A percentile compares a stretch with the other conserved stretches of the same genome.
Evolutionary conservation across 352 stramenopile species (phyloP).

Genomic region (Globisporangium perplexum): DNA sequence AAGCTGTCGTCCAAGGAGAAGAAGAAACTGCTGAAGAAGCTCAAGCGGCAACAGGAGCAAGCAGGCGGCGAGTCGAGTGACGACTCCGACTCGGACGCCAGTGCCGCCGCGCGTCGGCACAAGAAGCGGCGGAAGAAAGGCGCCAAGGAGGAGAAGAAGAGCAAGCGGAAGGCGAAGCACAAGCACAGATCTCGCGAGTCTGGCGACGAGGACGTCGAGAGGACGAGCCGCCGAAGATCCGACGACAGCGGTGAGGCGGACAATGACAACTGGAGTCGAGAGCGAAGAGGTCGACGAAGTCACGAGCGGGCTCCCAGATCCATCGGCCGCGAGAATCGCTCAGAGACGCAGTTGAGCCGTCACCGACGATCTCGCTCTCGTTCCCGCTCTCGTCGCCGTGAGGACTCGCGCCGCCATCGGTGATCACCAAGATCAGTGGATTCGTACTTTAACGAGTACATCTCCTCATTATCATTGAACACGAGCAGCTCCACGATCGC

Average conservation of each 20-base stretch:
- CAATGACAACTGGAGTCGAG: background rate
- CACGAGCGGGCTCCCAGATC: background rate
- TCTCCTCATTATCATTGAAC: background rate
- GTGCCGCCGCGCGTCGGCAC: conserved; percentile 5
- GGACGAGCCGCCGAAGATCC: background rate
- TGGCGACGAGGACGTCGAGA: background rate
- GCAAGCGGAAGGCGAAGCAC: conserved; percentile 5
- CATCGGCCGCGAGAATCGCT: too few relatives aligned
- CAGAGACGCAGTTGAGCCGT: background rate
- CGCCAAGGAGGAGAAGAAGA: conserved; percentile 17
- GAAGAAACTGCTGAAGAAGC: conserved; percentile 51
- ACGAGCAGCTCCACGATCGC: background rate
- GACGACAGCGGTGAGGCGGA: background rate
- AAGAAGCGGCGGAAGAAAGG: conserved; percentile 17
- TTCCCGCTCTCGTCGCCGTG: background rate
- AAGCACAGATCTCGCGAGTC: conserved; percentile 1
- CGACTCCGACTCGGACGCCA: conserved; percentile 16
- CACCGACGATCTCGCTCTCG: background rate
- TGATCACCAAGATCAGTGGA: background rate
- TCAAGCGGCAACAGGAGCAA: conserved; percentile 26
- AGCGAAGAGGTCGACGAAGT: background rate
- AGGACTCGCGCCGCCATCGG: background rate
- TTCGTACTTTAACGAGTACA: too few relatives aligned
- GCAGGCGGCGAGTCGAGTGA: conserved; percentile 9
- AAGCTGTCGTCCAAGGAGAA: conserved; percentile 66